Percentiles rank a stretch among this genome's conserved stretches.
Evolutionary conservation across 352 stramenopile genomes (phyloP).

Genomic region (Phytophthora gonapodyides): DNA sequence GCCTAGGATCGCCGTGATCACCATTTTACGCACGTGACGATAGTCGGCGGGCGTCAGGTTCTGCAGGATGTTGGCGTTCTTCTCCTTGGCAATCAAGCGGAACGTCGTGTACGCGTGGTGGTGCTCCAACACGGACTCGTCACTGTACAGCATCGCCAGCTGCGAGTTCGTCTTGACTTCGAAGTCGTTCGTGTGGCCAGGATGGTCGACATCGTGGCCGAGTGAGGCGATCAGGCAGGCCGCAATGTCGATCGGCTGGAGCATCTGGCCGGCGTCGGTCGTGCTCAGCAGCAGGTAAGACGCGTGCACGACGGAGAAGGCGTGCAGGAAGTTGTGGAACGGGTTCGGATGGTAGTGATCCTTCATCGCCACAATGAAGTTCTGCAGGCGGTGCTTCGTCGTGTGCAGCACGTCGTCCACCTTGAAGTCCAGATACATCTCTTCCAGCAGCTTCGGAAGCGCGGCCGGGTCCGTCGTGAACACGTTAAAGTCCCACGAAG

Average conservation of each 20-base stretch:
- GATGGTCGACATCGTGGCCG: slow-evolving; percentile 92
- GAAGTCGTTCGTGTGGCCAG: slow-evolving; percentile 90
- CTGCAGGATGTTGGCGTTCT: slow-evolving; percentile 86
- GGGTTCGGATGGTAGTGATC: slow-evolving; percentile 88
- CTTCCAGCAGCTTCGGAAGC: slow-evolving; percentile 60
- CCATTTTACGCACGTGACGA: slow-evolving; percentile 85
- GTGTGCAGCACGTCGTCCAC: slow-evolving; percentile 66
- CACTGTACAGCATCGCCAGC: slow-evolving; percentile 87
- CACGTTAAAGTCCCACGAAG: slow-evolving; percentile 85
- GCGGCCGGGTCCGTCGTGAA: slow-evolving; percentile 59
- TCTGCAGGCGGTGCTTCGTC: slow-evolving; percentile 59
- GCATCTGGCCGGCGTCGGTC: slow-evolving; percentile 59
- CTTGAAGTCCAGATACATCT: slow-evolving; percentile 82
- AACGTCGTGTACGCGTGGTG: slow-evolving; percentile 91
- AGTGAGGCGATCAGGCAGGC: slow-evolving; percentile 84
- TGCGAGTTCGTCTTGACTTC: slow-evolving; percentile 81
- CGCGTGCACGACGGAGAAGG: slow-evolving; percentile 87
- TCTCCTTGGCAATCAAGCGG: slow-evolving; percentile 80
- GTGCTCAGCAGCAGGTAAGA: slow-evolving; percentile 85
- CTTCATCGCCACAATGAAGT: slow-evolving; percentile 84
- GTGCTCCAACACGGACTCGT: slow-evolving; percentile 90
- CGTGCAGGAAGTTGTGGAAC: slow-evolving; percentile 93
- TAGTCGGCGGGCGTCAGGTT: slow-evolving; percentile 74
- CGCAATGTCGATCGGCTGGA: slow-evolving; percentile 86
- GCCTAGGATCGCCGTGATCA: slow-evolving; percentile 86